These are phyloP conservation scores for Colletotrichum nymphaeae DNA, from an alignment of 2,329 filamentous ascomycete genomes.

Conservation along the genomic window DNA sequence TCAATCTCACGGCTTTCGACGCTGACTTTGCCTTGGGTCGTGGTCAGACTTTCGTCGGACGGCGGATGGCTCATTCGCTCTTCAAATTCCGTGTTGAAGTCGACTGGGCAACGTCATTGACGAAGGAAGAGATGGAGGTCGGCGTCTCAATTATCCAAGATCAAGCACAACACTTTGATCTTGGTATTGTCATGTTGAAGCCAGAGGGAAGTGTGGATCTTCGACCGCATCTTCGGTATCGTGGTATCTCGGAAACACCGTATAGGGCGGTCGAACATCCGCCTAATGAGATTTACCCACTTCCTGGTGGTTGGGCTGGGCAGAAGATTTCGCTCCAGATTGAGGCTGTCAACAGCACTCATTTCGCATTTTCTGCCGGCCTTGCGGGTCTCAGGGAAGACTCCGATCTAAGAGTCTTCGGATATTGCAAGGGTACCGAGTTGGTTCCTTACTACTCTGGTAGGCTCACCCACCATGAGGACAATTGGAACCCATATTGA, in stretches of 20 bases:
- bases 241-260: conserved; percentile 32
- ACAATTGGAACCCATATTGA: fast-evolving
- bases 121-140: conserved; percentile 56
- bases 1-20: conserved; percentile 66
- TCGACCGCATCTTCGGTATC: conserved; percentile 34
- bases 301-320: conserved; percentile 22
- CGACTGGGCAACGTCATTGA: conserved; percentile 49
- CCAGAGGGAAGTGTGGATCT: neutral
- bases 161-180: conserved; percentile 63
- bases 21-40: conserved; percentile 47
- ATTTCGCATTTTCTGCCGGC: conserved; percentile 30
- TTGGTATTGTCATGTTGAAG: conserved; percentile 52
- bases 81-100: conserved; percentile 63
- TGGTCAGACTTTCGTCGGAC: conserved; percentile 59
- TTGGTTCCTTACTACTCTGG: conserved; percentile 37
- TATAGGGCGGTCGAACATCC: conserved; percentile 18
- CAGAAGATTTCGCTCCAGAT: conserved; percentile 27
- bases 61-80: conserved; percentile 65
- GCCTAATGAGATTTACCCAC: conserved; percentile 8
- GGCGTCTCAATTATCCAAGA: conserved; percentile 65
- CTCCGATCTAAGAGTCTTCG: conserved; percentile 19
- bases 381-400: neutral
- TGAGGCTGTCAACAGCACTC: conserved; percentile 31
- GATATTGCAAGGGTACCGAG: conserved; percentile 30
- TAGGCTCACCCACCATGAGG: conserved; percentile 35